Conservation (phyloP, 164 flowering plant species). For the Chimonanthus salicifolius region DNA sequence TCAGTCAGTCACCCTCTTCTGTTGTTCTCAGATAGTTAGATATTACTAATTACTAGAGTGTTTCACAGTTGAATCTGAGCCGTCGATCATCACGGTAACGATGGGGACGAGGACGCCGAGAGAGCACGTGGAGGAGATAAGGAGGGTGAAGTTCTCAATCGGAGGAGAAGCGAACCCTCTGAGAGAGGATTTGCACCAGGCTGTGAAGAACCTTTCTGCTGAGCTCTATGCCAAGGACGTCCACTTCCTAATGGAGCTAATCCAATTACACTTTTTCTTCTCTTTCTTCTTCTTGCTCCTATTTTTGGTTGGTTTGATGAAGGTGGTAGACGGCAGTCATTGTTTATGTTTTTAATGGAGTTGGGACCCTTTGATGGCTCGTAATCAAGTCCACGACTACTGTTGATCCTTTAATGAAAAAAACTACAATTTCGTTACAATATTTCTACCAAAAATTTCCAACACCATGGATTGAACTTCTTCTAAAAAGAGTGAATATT, state of each 20-base stretch:
- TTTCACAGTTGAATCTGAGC: neutral
- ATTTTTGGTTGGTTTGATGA: no score
- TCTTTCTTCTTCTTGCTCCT: no score
- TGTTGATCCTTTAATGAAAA: no score
- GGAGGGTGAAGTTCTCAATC: constrained; percentile 43
- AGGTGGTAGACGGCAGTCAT: neutral
- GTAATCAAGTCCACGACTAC: no score
- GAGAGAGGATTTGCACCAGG: constrained; percentile 45
- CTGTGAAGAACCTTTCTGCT: constrained; percentile 57
- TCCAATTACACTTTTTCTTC: constrained; percentile 35
- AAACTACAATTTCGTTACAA: no score
- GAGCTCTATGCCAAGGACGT: constrained; percentile 72
- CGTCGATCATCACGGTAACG: neutral
- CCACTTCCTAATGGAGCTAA: constrained; percentile 70
- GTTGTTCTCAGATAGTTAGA: no score
- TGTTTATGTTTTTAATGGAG: neutral
- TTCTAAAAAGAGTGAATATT: neutral
- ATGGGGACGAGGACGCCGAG: constrained; percentile 19
- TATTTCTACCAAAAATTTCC: neutral
- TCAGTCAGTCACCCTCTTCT: no score
- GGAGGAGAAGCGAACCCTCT: constrained; percentile 39
- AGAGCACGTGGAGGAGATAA: constrained; percentile 43
- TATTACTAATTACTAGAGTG: no score
- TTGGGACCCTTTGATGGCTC: neutral
- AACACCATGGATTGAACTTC: neutral